Evolutionary conservation across 108 stramenopile genomes (phyloP), one percentile per base, ranked within the genome.

Genomic region (Stephanodiscus triporus): DNA sequence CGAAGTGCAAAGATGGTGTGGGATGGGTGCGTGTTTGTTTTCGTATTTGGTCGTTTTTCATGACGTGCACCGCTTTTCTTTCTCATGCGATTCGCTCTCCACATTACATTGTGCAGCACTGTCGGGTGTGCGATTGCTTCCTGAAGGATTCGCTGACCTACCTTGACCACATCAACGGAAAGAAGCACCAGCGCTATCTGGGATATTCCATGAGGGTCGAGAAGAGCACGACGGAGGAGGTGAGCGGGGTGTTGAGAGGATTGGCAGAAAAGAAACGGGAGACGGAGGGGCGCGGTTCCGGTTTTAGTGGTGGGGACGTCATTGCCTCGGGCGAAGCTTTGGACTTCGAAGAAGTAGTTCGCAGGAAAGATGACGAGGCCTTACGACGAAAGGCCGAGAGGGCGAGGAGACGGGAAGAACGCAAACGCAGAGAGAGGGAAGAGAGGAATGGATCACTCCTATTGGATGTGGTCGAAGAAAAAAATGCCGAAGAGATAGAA

Each of bases 171-270:
- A 94, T 98, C 65, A 96, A 95, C 73, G 95, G 98, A 48, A 90
- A 91, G 69, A 99, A 98, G 65, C 98, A 98, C 85, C 97, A 97
- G 76, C 76, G 93, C 14, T 88, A 93, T 47, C 72, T 98, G 29
- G 98, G 98, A 37, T 98, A 87, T 72, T 87, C 94, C 42, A 97
- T 97, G 98, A 81, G 95, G 51, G 92, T 95, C 2, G 96, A 97
- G 84, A 82, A 91, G 66, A 94, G 89, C 59, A 94, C 91, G 24
- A 89, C 91, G 36, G 86, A 87, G 42, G 80, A 92, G 59, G 92
- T 97, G 17, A 50, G 62, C 17, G 69, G 68, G 5, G 66, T 83
- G 32, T 69, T 96, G 32, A 66, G 66, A 23, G 38, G 60, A 9
- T 55, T 91, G 59, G 77, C 77, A 6, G 63, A 73, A 69, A 87